A percentile compares a stretch with the other conserved stretches of the same genome.
Evolutionary conservation across 768 basidiomycete species (phyloP).

Genomic region (Amanita pallidorosea): DNA sequence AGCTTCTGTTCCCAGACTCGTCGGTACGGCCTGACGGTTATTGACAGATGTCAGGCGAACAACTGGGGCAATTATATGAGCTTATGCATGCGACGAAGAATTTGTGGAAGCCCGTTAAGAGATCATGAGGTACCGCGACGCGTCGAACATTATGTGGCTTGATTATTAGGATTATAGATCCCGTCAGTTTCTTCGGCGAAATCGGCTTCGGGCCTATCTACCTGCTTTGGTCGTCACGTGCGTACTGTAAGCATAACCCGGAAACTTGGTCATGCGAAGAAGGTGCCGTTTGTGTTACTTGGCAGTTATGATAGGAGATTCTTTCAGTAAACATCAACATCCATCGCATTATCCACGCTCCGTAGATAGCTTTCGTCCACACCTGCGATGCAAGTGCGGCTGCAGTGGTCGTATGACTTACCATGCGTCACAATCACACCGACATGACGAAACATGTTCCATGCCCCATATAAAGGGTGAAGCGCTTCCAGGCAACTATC

Average conservation of each 20-base stretch:
- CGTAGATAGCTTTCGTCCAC: too few species aligned
- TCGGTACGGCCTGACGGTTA: background rate
- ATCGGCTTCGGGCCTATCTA: background rate
- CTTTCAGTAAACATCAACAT: too few species aligned
- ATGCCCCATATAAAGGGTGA: background rate
- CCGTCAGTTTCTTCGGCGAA: background rate
- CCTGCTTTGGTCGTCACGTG: constrained; percentile 10
- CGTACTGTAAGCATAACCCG: background rate
- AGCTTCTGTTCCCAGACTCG: constrained; percentile 3
- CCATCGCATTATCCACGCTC: too few species aligned
- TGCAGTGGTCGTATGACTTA: too few species aligned
- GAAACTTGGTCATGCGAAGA: background rate
- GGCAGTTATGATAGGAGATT: background rate
- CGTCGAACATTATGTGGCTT: background rate
- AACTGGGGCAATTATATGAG: constrained; percentile 89
- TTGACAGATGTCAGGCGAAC: constrained; percentile 75
- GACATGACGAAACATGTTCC: background rate
- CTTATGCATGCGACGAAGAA: constrained; percentile 87
- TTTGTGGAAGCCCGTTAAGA: constrained; percentile 60
- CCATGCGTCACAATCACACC: too few species aligned
- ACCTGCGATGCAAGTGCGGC: too few species aligned
- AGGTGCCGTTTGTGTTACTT: background rate
- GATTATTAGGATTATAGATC: background rate
- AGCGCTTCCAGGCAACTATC: too few species aligned
- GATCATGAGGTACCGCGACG: constrained; percentile 1